A percentile compares a stretch with the other conserved stretches of the same genome.
Evolutionary conservation across 441 rosid species (phyloP).

Genomic region (Arabidopsis hybrid): DNA sequence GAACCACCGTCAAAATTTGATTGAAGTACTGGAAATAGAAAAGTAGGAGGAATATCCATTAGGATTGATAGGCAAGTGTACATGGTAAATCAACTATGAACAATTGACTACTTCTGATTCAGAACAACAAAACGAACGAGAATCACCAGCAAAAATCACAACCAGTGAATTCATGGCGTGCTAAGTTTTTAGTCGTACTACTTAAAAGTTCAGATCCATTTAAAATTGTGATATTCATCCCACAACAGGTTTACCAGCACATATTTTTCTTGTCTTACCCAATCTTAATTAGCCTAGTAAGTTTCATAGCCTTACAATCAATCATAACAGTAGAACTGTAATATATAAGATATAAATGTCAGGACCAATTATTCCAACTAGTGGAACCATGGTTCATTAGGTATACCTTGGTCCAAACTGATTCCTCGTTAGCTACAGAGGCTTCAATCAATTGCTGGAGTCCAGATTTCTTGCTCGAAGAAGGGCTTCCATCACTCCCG

Average conservation of each 20-base stretch:
- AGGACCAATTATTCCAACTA: constrained; percentile 21
- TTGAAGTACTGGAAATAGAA: constrained; percentile 81
- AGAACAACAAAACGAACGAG: constrained; percentile 1
- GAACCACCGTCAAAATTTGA: constrained; percentile 96
- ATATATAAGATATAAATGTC: not conserved
- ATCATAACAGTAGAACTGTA: not conserved
- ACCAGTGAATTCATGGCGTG: constrained; percentile 8
- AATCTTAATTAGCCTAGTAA: constrained; percentile 20
- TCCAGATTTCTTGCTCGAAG: constrained; percentile 66
- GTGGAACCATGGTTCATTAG: constrained; percentile 17
- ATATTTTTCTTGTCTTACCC: not conserved
- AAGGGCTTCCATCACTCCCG: constrained; percentile 64
- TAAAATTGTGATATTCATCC: constrained; percentile 11
- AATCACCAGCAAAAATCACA: constrained; percentile 18
- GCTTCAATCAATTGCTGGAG: constrained; percentile 85
- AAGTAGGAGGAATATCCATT: constrained; percentile 17
- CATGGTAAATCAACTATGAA: constrained; percentile 23
- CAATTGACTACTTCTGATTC: not conserved
- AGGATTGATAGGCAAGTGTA: constrained; percentile 30
- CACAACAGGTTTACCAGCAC: constrained; percentile 23
- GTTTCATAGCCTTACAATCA: not conserved
- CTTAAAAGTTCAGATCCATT: constrained; percentile 5
- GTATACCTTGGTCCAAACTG: constrained; percentile 80
- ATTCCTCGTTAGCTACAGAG: constrained; percentile 71
- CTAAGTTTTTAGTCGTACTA: constrained; percentile 9